A percentile compares a stretch with the other conserved stretches of the same genome.
Evolutionary conservation across 1,284 basidiomycete species (phyloP).

Genomic region (Apiotrichum porosum): DNA sequence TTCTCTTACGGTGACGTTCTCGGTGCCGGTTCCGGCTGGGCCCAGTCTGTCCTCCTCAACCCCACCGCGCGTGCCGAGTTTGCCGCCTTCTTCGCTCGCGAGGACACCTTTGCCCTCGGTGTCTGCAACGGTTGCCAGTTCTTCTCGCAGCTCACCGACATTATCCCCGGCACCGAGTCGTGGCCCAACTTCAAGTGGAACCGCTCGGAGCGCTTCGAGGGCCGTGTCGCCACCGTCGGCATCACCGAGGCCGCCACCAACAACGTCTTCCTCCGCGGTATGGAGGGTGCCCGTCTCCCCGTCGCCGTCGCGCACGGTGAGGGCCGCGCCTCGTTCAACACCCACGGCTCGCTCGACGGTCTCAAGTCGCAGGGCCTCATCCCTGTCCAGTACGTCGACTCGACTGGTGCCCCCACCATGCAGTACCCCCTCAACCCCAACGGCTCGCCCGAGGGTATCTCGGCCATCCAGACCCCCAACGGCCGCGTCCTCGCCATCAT

Average conservation of each 20-base stretch:
- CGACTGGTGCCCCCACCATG: conserved; percentile 61
- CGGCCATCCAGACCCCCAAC: conserved; percentile 77
- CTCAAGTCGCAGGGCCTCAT: conserved; percentile 58
- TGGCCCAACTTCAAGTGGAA: conserved; percentile 95
- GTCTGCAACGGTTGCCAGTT: conserved; percentile 99
- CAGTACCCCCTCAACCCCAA: conserved; percentile 93
- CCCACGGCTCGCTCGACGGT: conserved; percentile 46
- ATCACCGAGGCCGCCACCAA: conserved; percentile 55
- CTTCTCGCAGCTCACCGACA: conserved; percentile 76
- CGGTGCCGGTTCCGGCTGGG: conserved; percentile 97
- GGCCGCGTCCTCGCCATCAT: conserved; percentile 90
- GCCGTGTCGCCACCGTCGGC: conserved; percentile 72
- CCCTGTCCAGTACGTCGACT: conserved; percentile 73
- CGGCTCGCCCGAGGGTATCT: conserved; percentile 79
- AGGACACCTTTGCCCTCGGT: conserved; percentile 81
- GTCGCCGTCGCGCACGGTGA: conserved; percentile 96
- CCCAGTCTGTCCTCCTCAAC: conserved; percentile 84
- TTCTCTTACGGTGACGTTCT: conserved; percentile 99
- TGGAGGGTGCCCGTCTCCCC: conserved; percentile 81
- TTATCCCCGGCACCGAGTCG: conserved; percentile 76
- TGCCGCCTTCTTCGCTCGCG: conserved; percentile 69
- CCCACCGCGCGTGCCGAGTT: conserved; percentile 69
- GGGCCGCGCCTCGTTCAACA: conserved; percentile 71
- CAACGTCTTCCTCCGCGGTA: conserved; percentile 81
- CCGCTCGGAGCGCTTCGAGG: conserved; percentile 85